Percentiles rank a stretch among this genome's conserved stretches.
phyloP scores from a whole-genome alignment of 305 asterid genomes.

The Fraxinus sp. region DNA sequence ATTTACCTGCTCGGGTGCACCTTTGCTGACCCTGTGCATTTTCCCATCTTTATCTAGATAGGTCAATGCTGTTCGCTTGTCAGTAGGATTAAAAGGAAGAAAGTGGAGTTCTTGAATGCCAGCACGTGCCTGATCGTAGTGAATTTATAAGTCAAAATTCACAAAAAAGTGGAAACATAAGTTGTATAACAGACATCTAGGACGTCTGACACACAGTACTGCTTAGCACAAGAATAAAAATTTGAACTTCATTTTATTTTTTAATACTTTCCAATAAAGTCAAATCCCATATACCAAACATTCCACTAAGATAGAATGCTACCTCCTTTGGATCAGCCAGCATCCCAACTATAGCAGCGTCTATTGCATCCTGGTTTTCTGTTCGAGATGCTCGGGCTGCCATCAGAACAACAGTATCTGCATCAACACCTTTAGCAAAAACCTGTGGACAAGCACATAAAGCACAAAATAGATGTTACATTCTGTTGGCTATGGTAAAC shows the following conservation, averaged over 20 bases:
- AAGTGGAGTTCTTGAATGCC: conserved; percentile 74
- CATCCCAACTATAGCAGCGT: conserved; percentile 93
- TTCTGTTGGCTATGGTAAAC: background rate
- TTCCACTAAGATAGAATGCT: background rate
- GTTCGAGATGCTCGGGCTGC: conserved; percentile 96
- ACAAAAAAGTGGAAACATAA: conserved; percentile 4
- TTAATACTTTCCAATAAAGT: background rate
- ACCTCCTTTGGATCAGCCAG: conserved; percentile 99
- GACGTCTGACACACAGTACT: background rate
- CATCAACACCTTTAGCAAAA: conserved; percentile 77
- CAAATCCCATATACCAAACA: background rate
- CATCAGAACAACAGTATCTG: conserved; percentile 94
- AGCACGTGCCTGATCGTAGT: conserved; percentile 73
- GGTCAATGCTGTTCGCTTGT: conserved; percentile 78
- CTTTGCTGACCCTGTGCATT: conserved; percentile 84
- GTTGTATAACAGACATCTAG: background rate
- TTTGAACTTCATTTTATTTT: background rate
- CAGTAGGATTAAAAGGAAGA: conserved; percentile 83
- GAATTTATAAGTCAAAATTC: conserved; percentile 20
- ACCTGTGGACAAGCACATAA: conserved; percentile 44
- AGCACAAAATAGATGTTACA: background rate
- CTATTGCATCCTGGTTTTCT: conserved; percentile 98
- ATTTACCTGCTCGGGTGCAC: conserved; percentile 83
- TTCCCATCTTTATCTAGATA: conserved; percentile 65
- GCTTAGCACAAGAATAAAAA: background rate